Evolutionary conservation across 139 green algal species (phyloP), one percentile per base, ranked within the genome.

Genomic region (Chlamydomonas schloesseri): DNA sequence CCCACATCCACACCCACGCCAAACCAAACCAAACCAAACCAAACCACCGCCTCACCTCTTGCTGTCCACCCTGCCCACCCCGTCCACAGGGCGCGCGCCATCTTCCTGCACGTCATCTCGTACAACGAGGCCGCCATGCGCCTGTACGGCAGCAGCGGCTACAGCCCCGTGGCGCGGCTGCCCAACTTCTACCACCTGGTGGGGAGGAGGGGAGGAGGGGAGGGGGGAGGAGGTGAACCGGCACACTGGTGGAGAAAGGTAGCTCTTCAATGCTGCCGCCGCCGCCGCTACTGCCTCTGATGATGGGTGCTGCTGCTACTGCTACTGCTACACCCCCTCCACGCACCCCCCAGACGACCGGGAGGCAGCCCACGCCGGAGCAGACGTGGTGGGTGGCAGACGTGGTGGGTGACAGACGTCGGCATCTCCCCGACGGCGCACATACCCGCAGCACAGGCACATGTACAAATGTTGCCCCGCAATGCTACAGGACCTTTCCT

Each of bases 81-180:
- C 46, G 9, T 26, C 37, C 24, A 9, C 29, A 4, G 18, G 53
- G 29, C 73, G 28, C 8, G 15, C 21, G 75, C 82, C 21, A 53
- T 91, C 26, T 93, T 89, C 77, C 72, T 93, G 47, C 90, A 93
- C 53, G 90, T 93, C 1, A 91, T 90, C 74, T 83, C 81, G 29
- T 93, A 93, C 88, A 91, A 91, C 71, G 53, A 37, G 4, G 79
- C 81, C 15, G 90, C 90, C 37, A 90, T 91, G 70, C 33, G 65
- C 34, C 72, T 93, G 36, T 93, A 93, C 87, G 47, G 33, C 15
- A 34, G 55, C 21, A 18, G 55, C 3, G 73, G 75, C 69, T 93
- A 88, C 77, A 34, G 24, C 15, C 88, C 83, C 68, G 73, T 87
- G 58, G 78, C 69, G 4, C 71, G 50, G 3, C 86, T 90, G 70